These are phyloP conservation scores for Pachyrhizus erosus DNA, from an alignment of 306 rosid species.

Conservation along the genomic window DNA sequence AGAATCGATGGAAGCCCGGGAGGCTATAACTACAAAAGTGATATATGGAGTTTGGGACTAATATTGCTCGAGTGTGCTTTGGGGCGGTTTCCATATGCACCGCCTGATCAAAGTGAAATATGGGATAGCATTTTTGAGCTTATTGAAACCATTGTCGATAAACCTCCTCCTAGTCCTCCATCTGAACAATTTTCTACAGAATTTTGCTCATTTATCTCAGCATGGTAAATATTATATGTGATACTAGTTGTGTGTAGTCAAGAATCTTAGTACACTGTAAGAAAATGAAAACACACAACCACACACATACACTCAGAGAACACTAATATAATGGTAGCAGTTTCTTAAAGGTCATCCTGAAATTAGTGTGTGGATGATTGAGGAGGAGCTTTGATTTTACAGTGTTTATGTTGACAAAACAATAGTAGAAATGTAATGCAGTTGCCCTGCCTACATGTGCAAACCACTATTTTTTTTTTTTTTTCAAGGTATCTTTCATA, in stretches of 20 bases:
- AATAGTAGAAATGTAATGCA: constrained; percentile 8
- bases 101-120: constrained; percentile 71
- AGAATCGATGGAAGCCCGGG: constrained; percentile 71
- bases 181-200: constrained; percentile 81
- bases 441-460: neutral
- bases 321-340: neutral
- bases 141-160: constrained; percentile 79
- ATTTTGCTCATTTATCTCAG: constrained; percentile 91
- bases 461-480: constrained; percentile 10
- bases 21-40: constrained; percentile 86
- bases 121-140: constrained; percentile 93
- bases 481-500: constrained; percentile 14
- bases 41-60: constrained; percentile 97
- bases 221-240: constrained; percentile 68
- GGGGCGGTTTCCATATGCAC: constrained; percentile 85
- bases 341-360: constrained; percentile 26
- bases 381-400: constrained; percentile 33
- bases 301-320: neutral
- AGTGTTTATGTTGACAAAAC: neutral
- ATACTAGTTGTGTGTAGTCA: constrained; percentile 31
- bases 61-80: constrained; percentile 92
- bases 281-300: neutral
- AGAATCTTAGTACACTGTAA: constrained; percentile 7
- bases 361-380: constrained; percentile 20
- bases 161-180: constrained; percentile 88